Evolutionary conservation across 345 rosid genomes (phyloP).

Genomic region (Citrus inodora): DNA sequence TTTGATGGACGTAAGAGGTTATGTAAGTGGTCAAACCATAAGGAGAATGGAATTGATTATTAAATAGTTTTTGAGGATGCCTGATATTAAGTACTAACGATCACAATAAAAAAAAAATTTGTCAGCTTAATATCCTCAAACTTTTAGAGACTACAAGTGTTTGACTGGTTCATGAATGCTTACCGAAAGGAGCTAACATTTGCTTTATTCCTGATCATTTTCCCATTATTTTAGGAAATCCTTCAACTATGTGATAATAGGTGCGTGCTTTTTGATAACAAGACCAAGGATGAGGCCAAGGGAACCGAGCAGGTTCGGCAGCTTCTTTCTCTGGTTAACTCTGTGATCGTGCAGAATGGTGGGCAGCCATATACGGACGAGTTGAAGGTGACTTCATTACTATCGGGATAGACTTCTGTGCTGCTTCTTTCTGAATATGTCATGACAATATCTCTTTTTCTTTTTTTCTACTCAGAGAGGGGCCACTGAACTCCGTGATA

Average conservation of each 20-base stretch:
- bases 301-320: constrained; percentile 50
- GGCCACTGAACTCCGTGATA: constrained; percentile 60
- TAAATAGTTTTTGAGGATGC: not conserved
- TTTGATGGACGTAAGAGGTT: not conserved
- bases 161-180: not conserved
- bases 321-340: constrained; percentile 63
- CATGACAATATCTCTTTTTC: not conserved
- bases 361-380: constrained; percentile 82
- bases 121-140: not conserved
- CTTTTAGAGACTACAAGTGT: not conserved
- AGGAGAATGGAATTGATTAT: not conserved
- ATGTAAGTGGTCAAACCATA: not conserved
- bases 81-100: not conserved
- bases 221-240: constrained; percentile 50
- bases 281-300: constrained; percentile 55
- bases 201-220: not conserved
- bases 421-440: not conserved
- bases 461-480: constrained; percentile 44
- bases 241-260: constrained; percentile 56
- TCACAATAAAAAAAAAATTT: not conserved
- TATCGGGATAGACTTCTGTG: not conserved
- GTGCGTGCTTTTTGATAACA: constrained; percentile 73
- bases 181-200: not conserved
- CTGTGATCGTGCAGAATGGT: constrained; percentile 46
- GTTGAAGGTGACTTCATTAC: constrained; percentile 43